Conservation (phyloP, 73 alveolate genomes). For the Tetrahymena borealis region DNA sequence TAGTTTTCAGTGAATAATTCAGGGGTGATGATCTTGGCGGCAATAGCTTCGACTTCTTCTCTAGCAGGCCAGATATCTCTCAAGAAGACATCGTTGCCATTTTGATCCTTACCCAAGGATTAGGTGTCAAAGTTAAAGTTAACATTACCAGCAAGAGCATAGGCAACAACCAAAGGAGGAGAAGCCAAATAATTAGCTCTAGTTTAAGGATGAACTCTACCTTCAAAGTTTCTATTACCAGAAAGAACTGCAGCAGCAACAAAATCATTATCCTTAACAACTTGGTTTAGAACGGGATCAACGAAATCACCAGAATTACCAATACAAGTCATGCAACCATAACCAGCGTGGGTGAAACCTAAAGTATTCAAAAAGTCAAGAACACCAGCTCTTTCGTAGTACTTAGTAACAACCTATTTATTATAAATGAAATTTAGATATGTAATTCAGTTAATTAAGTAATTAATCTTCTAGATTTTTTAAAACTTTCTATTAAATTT, state of each 20-base stretch:
- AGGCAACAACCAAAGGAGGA: slow-evolving; percentile 90
- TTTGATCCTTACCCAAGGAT: slow-evolving; percentile 55
- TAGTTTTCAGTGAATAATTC: slow-evolving; percentile 53
- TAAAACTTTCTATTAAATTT: too few species aligned
- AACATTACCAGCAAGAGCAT: slow-evolving; percentile 82
- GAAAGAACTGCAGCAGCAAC: slow-evolving; percentile 83
- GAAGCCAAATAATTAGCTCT: slow-evolving; percentile 89
- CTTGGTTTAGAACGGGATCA: slow-evolving; percentile 53
- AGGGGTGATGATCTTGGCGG: slow-evolving; percentile 49
- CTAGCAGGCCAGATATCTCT: slow-evolving; percentile 79
- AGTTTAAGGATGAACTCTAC: slow-evolving; percentile 87
- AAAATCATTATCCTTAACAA: slow-evolving; percentile 61
- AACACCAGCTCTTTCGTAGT: slow-evolving; percentile 73
- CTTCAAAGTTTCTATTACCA: slow-evolving; percentile 89
- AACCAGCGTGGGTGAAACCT: slow-evolving; percentile 83
- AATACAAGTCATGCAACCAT: slow-evolving; percentile 92
- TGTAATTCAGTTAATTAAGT: neutral
- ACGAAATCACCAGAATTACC: slow-evolving; percentile 89
- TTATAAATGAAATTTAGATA: neutral
- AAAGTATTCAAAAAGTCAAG: slow-evolving; percentile 54
- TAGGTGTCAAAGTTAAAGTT: slow-evolving; percentile 58
- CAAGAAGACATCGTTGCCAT: slow-evolving; percentile 64
- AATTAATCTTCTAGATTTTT: neutral
- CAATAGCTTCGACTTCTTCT: slow-evolving; percentile 48
- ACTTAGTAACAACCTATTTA: slow-evolving; percentile 49